A percentile compares a stretch with the other conserved stretches of the same genome.
phyloP scores from a whole-genome alignment of 1,139 yeast genomes.

The Candida sp. region DNA sequence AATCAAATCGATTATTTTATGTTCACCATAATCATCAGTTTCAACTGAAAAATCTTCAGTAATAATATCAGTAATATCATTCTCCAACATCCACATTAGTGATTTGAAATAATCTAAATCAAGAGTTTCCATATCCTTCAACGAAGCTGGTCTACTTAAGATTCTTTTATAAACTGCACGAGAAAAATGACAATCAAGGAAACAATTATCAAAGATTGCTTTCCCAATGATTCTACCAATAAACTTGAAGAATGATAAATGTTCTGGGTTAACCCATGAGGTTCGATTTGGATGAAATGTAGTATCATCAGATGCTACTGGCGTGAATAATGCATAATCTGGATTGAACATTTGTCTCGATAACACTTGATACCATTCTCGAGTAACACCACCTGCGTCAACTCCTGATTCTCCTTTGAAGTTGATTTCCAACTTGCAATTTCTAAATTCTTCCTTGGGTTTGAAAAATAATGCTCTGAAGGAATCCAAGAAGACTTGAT shows the following conservation, averaged over 20 bases:
- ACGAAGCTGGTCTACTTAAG: slow-evolving; percentile 74
- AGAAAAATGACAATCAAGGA: slow-evolving; percentile 92
- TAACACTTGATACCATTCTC: slow-evolving; percentile 97
- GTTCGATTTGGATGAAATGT: slow-evolving; percentile 96
- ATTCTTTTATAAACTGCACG: slow-evolving; percentile 92
- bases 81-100: slow-evolving; percentile 93
- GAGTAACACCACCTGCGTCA: slow-evolving; percentile 97
- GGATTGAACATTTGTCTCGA: slow-evolving; percentile 97
- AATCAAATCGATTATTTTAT: slow-evolving; percentile 71
- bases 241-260: slow-evolving; percentile 87
- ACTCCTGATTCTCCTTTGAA: slow-evolving; percentile 96
- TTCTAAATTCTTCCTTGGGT: slow-evolving; percentile 69
- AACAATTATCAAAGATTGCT: slow-evolving; percentile 85
- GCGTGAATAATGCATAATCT: slow-evolving; percentile 88
- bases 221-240: slow-evolving; percentile 94
- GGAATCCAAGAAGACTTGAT: slow-evolving; percentile 89
- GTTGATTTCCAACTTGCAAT: slow-evolving; percentile 70
- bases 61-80: slow-evolving; percentile 93
- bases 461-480: slow-evolving; percentile 83
- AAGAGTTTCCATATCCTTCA: slow-evolving; percentile 93
- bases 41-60: slow-evolving; percentile 97
- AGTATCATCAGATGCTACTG: slow-evolving; percentile 89
- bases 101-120: slow-evolving; percentile 94
- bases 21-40: slow-evolving; percentile 93
- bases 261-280: slow-evolving; percentile 92